These are phyloP conservation scores for Trichoderma polysporum DNA, from an alignment of 2,329 filamentous ascomycete genomes.

Conservation along the genomic window DNA sequence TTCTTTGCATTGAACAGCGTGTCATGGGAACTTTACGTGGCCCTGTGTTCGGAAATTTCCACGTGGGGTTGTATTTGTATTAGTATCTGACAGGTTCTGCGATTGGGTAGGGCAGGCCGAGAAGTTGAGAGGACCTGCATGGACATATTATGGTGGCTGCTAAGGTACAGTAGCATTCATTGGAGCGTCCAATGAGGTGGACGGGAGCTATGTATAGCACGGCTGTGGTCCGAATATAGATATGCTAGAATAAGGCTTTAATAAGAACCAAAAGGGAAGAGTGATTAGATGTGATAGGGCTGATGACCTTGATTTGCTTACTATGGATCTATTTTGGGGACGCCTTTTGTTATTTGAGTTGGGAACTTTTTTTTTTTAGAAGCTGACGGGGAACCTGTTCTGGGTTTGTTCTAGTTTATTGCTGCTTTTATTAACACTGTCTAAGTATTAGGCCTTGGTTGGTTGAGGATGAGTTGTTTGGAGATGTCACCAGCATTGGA, in stretches of 20 bases:
- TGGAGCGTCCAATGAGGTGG: no score
- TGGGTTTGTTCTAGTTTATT: neutral
- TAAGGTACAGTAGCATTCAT: no score
- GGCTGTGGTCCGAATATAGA: neutral
- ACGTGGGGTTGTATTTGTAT: neutral
- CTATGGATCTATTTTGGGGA: neutral
- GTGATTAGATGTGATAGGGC: conserved; percentile 2
- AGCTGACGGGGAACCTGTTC: conserved; percentile 6
- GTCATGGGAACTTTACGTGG: neutral
- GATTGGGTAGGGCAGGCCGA: no score
- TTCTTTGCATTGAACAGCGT: neutral
- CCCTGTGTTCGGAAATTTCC: neutral
- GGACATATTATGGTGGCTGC: no score
- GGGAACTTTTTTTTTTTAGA: conserved; percentile 4
- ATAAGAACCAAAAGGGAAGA: neutral
- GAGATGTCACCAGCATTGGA: neutral
- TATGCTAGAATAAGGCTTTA: neutral
- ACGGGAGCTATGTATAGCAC: neutral
- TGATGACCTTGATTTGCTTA: conserved; percentile 10
- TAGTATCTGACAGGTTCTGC: neutral
- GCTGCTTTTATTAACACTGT: neutral
- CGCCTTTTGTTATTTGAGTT: neutral
- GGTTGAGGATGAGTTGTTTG: neutral
- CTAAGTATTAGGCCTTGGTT: neutral
- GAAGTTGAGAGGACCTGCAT: no score